These are phyloP conservation scores for Lentinula guzmanii DNA, from an alignment of 768 basidiomycete species.

Conservation along the genomic window DNA sequence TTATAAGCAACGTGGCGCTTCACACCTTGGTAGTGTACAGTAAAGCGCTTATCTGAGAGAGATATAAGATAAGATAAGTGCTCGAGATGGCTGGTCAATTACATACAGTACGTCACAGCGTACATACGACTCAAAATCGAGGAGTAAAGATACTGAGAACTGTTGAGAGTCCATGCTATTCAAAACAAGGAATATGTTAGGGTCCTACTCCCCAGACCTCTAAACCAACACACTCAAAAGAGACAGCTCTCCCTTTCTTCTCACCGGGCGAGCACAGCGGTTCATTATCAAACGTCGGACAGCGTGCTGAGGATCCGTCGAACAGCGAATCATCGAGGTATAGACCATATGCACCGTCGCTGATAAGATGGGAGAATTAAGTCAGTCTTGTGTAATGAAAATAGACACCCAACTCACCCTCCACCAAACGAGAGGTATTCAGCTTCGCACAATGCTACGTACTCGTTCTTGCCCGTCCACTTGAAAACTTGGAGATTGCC, in stretches of 20 bases:
- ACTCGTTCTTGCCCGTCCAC: slow-evolving; percentile 88
- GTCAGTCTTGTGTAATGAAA: background rate
- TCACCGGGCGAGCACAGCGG: slow-evolving; percentile 57
- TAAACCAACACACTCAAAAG: slow-evolving; percentile 89
- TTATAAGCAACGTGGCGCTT: background rate
- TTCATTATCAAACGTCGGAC: slow-evolving; percentile 86
- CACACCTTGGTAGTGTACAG: background rate
- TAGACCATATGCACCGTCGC: slow-evolving; percentile 84
- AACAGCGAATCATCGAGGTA: slow-evolving; percentile 80
- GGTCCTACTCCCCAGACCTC: slow-evolving; percentile 85
- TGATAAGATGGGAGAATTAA: slow-evolving; percentile 17
- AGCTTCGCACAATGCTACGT: slow-evolving; percentile 81
- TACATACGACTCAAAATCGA: too few relatives aligned
- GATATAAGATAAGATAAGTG: background rate
- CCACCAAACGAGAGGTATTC: slow-evolving; percentile 86
- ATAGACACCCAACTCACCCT: slow-evolving; percentile 51
- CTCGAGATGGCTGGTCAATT: background rate
- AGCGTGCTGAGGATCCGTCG: slow-evolving; percentile 78
- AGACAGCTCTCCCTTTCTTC: slow-evolving; percentile 39
- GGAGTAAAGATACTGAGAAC: background rate
- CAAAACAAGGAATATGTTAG: slow-evolving; percentile 2
- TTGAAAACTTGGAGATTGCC: slow-evolving; percentile 55
- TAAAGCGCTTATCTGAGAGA: background rate
- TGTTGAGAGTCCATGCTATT: background rate
- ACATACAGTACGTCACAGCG: background rate